A percentile compares a stretch with the other conserved stretches of the same genome.
Conservation (phyloP, 805 yeast genomes). For the Sugiyamaella valdiviana region DNA sequence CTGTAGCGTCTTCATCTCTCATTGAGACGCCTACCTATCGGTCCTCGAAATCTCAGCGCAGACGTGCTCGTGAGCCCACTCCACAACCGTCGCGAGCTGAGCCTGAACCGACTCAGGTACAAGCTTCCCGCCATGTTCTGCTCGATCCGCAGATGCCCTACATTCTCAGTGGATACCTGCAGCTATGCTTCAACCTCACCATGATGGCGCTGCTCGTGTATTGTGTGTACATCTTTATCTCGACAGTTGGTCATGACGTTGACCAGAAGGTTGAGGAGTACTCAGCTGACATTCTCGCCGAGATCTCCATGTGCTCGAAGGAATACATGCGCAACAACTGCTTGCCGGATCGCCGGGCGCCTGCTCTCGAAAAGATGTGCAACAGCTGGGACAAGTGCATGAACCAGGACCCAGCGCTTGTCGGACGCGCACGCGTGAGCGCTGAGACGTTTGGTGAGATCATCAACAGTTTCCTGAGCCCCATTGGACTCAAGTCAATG, state of each 20-base stretch:
- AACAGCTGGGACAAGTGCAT: slow-evolving; percentile 74
- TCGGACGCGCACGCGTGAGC: slow-evolving; percentile 64
- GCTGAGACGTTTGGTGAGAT: slow-evolving; percentile 83
- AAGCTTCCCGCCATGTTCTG: slow-evolving; percentile 4
- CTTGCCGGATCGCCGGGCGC: slow-evolving; percentile 54
- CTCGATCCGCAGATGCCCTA: slow-evolving; percentile 39
- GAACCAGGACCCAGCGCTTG: slow-evolving; percentile 63
- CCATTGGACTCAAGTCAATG: slow-evolving; percentile 66
- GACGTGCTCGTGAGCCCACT: background rate
- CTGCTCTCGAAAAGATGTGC: slow-evolving; percentile 68
- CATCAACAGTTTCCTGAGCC: slow-evolving; percentile 65
- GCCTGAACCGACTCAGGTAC: no score
- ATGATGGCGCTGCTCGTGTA: slow-evolving; percentile 48
- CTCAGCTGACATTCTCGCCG: slow-evolving; percentile 52
- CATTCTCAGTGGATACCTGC: slow-evolving; percentile 56
- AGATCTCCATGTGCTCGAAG: slow-evolving; percentile 61
- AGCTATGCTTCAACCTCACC: slow-evolving; percentile 51
- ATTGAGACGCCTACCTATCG: background rate
- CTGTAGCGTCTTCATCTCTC: no score
- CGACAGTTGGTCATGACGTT: slow-evolving; percentile 62
- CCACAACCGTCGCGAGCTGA: background rate
- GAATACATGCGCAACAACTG: slow-evolving; percentile 72
- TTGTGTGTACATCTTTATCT: slow-evolving; percentile 45
- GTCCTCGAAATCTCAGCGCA: background rate
- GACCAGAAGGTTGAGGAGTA: slow-evolving; percentile 60